Evolutionary conservation across 805 yeast species (phyloP), one percentile per base, ranked within the genome.

Genomic region (Candida maltosa): DNA sequence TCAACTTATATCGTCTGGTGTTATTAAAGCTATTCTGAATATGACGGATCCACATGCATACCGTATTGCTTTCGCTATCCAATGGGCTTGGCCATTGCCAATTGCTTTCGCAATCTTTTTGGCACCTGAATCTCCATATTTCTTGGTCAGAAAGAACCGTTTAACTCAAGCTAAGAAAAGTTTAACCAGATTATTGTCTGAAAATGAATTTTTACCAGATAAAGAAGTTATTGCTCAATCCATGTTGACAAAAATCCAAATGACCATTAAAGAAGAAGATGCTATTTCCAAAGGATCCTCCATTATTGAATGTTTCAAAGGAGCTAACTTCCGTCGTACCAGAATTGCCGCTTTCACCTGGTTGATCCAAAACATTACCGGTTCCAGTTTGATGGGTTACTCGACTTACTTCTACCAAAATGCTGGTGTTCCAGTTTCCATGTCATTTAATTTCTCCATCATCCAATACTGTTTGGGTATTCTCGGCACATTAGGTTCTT

Each of bases 61-160:
- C 51, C 60, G 66, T 37, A 60, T 74, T 26, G 82, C 83, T 7
- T 75, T 73, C 49, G 81, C 77, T 3, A 39, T 77, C 8, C 84
- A 78, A 55, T 78, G 83, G 83, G 51, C 65, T 4, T 78, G 80
- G 80, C 73, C 78, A 9, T 49, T 67, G 8, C 76, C 78, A 25
- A 49, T 78, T 18, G 45, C 66, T 19, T 46, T 64, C 34, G 65
- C 68, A n/a, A 60, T 69, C 8, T 58, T 39, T 35, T 51, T 72
- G 4, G 73, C 78, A 26, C 83, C 82, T 9, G 82, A 76, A 37
- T 71, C 78, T 7, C 83, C 83, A 17, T 70, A 76, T 70, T 76
- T 76, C 75, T 52, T 75, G 29, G 66, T 70, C 3, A 64, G 69
- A 37, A 60, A 62, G 41, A 70, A 69, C 3, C 54, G 54, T 32